Evolutionary conservation across 2,329 filamentous ascomycete species (phyloP).

Genomic region (Thelonectria rubi): DNA sequence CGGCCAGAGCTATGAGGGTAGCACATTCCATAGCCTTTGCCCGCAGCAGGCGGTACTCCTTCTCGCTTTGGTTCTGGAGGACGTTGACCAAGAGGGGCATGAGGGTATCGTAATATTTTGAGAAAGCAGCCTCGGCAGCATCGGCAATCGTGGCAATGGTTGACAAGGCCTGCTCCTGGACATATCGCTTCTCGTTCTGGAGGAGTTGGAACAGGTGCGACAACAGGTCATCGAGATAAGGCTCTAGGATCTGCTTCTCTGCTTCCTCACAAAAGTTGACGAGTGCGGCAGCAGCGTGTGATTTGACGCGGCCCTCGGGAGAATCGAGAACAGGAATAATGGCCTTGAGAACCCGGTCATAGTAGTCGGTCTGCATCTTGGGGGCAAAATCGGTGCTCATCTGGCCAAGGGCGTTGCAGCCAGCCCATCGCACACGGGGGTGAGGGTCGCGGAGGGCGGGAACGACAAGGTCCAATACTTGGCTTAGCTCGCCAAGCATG

Average conservation of each 20-base stretch:
- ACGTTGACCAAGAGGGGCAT: constrained; percentile 96
- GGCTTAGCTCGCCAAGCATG: constrained; percentile 93
- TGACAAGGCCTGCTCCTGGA: constrained; percentile 96
- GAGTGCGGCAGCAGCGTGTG: constrained; percentile 94
- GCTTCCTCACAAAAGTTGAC: constrained; percentile 99
- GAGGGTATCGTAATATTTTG: constrained; percentile 92
- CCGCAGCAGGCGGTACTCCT: constrained; percentile 88
- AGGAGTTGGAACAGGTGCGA: constrained; percentile 87
- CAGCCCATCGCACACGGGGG: constrained; percentile 94
- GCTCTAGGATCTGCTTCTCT: constrained; percentile 89
- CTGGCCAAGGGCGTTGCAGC: constrained; percentile 97
- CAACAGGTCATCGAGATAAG: constrained; percentile 89
- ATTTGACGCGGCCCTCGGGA: constrained; percentile 91
- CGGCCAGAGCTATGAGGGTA: constrained; percentile 92
- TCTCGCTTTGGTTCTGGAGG: constrained; percentile 87
- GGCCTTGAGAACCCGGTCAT: constrained; percentile 84
- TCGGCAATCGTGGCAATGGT: constrained; percentile 99
- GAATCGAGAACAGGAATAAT: constrained; percentile 94
- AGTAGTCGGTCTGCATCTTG: constrained; percentile 97
- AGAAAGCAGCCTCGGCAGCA: constrained; percentile 93
- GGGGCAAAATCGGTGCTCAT: constrained; percentile 99
- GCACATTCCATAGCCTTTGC: constrained; percentile 99
- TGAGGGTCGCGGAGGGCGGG: constrained; percentile 90
- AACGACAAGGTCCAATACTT: constrained; percentile 93
- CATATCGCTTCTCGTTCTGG: constrained; percentile 91